phyloP scores from a whole-genome alignment of 2,329 filamentous ascomycete genomes.

The Pyricularia sp. region DNA sequence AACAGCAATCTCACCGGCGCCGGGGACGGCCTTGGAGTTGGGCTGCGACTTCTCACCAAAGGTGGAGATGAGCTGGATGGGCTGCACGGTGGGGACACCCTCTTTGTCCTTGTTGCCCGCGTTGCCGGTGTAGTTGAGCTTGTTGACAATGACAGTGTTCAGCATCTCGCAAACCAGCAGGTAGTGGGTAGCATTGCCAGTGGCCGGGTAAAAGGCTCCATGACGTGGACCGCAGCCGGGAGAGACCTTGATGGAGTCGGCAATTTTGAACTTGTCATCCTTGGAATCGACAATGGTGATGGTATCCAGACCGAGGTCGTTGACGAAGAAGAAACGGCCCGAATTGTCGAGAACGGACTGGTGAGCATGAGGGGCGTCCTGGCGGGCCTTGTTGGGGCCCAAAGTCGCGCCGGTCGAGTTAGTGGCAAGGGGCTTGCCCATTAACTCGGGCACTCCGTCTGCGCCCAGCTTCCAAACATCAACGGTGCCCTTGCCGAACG shows the following conservation, averaged over 20 bases:
- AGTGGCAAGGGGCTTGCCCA: constrained; percentile 22
- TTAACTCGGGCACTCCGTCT: constrained; percentile 20
- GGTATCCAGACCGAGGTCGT: constrained; percentile 34
- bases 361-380: constrained; percentile 28
- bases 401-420: constrained; percentile 15
- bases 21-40: constrained; percentile 22
- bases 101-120: constrained; percentile 1
- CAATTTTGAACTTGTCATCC: constrained; percentile 25
- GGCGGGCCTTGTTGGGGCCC: constrained; percentile 20
- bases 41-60: constrained; percentile 24
- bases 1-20: constrained; percentile 31
- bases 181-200: constrained; percentile 27
- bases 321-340: constrained; percentile 34
- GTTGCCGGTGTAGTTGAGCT: constrained; percentile 23
- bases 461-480: constrained; percentile 31
- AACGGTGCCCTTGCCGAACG: constrained; percentile 26
- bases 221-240: constrained; percentile 36
- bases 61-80: constrained; percentile 24
- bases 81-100: constrained; percentile 21
- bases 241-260: constrained; percentile 18
- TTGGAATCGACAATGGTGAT: constrained; percentile 31
- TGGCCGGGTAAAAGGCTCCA: constrained; percentile 30
- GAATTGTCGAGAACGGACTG: constrained; percentile 34
- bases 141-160: constrained; percentile 30
- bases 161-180: constrained; percentile 31